Percentiles rank a stretch among this genome's conserved stretches.
phyloP scores from a whole-genome alignment of 2,329 filamentous ascomycete species.

The Parafenestella ontariensis region DNA sequence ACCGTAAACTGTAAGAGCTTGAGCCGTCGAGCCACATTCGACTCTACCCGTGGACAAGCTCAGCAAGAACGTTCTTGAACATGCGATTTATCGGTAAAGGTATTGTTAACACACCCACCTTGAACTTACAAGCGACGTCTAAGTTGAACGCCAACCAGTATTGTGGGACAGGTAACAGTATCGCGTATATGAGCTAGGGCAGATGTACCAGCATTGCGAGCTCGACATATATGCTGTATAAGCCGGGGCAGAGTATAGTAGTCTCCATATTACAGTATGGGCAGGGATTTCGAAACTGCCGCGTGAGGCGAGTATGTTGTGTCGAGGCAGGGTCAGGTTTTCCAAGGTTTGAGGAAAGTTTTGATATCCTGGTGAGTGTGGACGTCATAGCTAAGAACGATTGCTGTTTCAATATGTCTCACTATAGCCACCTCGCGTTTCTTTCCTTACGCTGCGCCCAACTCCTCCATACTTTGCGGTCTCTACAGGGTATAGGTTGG shows the following conservation, averaged over 20 bases:
- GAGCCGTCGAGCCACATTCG: too few relatives aligned
- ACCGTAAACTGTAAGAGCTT: too few relatives aligned
- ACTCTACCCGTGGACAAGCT: not conserved
- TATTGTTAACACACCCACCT: constrained; percentile 11
- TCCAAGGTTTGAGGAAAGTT: not conserved
- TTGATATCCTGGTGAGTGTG: not conserved
- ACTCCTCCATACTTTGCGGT: not conserved
- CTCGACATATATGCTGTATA: too few relatives aligned
- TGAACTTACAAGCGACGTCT: constrained; percentile 8
- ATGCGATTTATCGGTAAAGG: not conserved
- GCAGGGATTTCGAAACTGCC: not conserved
- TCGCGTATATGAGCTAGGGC: not conserved
- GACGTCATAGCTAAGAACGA: not conserved
- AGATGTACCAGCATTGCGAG: not conserved
- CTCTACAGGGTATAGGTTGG: not conserved
- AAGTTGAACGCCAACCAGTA: constrained; percentile 4
- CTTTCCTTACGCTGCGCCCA: not conserved
- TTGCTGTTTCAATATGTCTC: not conserved
- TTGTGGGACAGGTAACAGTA: not conserved
- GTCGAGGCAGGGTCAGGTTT: not conserved
- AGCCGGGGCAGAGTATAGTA: not conserved
- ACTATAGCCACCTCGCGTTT: not conserved
- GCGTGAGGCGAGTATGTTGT: not conserved
- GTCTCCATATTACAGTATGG: not conserved
- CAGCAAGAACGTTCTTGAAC: too few relatives aligned